phyloP scores from a whole-genome alignment of 1,284 basidiomycete species.

The Neonothopanus nambi region DNA sequence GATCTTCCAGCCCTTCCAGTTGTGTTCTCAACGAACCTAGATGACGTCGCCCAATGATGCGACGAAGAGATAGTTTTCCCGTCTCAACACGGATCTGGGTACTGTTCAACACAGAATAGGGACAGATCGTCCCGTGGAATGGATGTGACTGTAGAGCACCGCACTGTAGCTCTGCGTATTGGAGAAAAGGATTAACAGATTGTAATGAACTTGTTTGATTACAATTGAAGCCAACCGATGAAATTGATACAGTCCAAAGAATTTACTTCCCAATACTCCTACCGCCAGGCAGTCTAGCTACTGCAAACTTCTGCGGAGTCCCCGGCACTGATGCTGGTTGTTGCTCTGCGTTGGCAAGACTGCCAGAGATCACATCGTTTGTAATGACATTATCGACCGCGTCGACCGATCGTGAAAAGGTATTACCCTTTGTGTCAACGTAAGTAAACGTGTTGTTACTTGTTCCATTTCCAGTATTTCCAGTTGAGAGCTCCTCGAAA shows the following conservation, averaged over 20 bases:
- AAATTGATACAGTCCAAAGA: no score
- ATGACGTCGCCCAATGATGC: conserved; percentile 10
- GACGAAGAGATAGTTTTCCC: conserved; percentile 17
- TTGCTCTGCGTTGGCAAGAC: conserved; percentile 37
- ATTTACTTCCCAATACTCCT: conserved; percentile 10
- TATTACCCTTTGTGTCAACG: conserved; percentile 58
- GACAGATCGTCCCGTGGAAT: not conserved
- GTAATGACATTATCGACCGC: conserved; percentile 63
- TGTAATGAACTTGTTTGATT: no score
- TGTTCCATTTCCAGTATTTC: conserved; percentile 67
- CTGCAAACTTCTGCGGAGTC: conserved; percentile 20
- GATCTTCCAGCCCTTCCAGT: conserved; percentile 4
- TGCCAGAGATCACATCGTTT: conserved; percentile 58
- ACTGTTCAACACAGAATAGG: conserved; percentile 40
- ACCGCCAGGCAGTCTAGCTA: conserved; percentile 46
- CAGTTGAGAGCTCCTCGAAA: conserved; percentile 45
- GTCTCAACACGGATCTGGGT: conserved; percentile 37
- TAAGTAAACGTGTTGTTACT: conserved; percentile 70
- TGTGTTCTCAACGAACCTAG: conserved; percentile 34
- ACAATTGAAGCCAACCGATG: no score
- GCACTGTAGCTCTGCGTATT: no score
- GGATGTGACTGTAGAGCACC: no score
- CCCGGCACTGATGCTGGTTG: conserved; percentile 10
- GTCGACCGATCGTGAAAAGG: conserved; percentile 60
- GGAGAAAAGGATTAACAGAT: no score